Percentiles rank a stretch among this genome's conserved stretches.
Conservation (phyloP, 164 flowering plant genomes). For the Dillenia turbinata region DNA sequence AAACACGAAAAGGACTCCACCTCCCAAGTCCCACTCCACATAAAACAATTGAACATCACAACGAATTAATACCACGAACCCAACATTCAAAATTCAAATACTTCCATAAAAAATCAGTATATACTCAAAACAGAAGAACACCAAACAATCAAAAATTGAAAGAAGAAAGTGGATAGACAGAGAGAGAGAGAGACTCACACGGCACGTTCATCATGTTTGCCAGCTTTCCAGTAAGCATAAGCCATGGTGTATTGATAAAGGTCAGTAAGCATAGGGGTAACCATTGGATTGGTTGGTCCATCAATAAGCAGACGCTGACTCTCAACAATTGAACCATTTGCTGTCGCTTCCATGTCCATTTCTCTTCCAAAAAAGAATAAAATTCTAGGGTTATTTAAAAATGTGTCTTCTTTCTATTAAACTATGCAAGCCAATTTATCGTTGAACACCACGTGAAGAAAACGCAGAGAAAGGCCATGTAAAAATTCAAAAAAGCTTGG, state of each 20-base stretch:
- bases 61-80: too few species aligned
- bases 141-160: constrained; percentile 6
- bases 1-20: too few species aligned
- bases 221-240: constrained; percentile 98
- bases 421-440: too few species aligned
- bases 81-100: too few species aligned
- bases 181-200: constrained; percentile 37
- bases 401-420: too few species aligned
- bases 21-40: neutral
- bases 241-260: constrained; percentile 98
- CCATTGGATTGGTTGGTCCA: constrained; percentile 96
- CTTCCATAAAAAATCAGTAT: neutral
- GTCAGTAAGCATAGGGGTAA: constrained; percentile 90
- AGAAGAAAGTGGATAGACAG: too few species aligned
- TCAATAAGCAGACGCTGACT: constrained; percentile 15
- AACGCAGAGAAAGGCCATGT: too few species aligned
- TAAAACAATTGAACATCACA: neutral
- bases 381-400: constrained; percentile 13
- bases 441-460: too few species aligned
- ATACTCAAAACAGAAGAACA: neutral
- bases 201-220: constrained; percentile 78
- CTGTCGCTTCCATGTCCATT: constrained; percentile 29
- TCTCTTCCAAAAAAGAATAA: neutral
- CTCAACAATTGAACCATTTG: constrained; percentile 23
- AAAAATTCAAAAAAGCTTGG: too few species aligned